These are phyloP conservation scores for Magnusiomyces suaveolens DNA, from an alignment of 1,139 yeast genomes.

Conservation along the genomic window DNA sequence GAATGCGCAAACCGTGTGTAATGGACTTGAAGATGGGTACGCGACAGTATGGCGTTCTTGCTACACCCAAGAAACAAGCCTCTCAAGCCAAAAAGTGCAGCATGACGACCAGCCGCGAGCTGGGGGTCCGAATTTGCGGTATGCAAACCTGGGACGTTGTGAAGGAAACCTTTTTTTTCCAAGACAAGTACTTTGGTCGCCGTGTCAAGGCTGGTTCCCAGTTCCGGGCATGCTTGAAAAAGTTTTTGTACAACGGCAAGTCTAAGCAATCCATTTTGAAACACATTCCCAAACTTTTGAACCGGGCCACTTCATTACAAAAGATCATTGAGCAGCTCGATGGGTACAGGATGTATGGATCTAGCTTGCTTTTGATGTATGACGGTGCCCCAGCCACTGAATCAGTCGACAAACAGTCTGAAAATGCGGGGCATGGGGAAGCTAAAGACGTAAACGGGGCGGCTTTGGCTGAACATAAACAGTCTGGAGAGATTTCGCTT, in stretches of 20 bases:
- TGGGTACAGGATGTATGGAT: constrained; percentile 90
- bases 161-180: constrained; percentile 44
- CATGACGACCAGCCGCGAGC: constrained; percentile 64
- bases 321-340: constrained; percentile 45
- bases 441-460: constrained; percentile 59
- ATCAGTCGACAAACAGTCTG: not conserved
- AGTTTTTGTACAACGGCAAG: constrained; percentile 71
- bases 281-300: constrained; percentile 59
- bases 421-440: not conserved
- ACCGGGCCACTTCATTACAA: constrained; percentile 50
- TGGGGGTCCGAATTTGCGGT: constrained; percentile 94
- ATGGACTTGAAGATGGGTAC: constrained; percentile 97
- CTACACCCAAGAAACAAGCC: constrained; percentile 57
- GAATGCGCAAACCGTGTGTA: constrained; percentile 79
- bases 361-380: constrained; percentile 78
- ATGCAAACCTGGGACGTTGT: constrained; percentile 70
- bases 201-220: constrained; percentile 61
- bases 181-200: constrained; percentile 91
- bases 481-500: constrained; percentile 36
- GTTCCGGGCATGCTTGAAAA: constrained; percentile 61
- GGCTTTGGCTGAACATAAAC: not conserved
- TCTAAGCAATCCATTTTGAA: constrained; percentile 48
- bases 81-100: constrained; percentile 80
- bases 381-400: constrained; percentile 47
- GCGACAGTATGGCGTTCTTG: constrained; percentile 94